Percentiles rank a stretch among this genome's conserved stretches.
phyloP scores from a whole-genome alignment of 176 grass and related monocot species.

The Rhynchospora pubera region DNA sequence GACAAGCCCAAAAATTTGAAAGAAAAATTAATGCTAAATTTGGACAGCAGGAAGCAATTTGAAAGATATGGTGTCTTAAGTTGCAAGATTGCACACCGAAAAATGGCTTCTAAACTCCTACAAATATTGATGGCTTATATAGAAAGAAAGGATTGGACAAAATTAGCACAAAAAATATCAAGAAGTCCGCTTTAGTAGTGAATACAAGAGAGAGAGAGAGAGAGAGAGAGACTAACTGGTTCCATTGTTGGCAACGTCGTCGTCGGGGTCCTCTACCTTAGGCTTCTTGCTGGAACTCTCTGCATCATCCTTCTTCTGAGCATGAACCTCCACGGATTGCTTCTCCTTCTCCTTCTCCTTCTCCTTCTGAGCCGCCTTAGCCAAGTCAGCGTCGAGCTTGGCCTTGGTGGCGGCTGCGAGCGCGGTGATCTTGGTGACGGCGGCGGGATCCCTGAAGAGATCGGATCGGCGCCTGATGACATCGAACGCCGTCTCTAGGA shows the following conservation, averaged over 20 bases:
- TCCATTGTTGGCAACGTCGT: constrained; percentile 36
- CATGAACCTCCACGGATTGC: constrained; percentile 1
- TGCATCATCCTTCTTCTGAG: background rate
- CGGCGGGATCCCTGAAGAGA: constrained; percentile 41
- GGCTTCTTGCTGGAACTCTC: constrained; percentile 25
- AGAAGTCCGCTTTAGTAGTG: no score
- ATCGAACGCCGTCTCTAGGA: constrained; percentile 66
- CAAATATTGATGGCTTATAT: no score
- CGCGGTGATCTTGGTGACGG: constrained; percentile 45
- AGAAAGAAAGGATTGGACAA: no score
- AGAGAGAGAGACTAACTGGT: constrained; percentile 34
- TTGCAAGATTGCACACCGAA: background rate
- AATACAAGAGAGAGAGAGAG: no score
- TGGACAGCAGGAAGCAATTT: background rate
- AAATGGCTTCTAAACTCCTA: no score
- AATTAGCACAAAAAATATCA: no score
- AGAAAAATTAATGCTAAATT: background rate
- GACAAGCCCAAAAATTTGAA: background rate
- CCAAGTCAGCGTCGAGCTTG: constrained; percentile 59
- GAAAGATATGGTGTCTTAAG: background rate
- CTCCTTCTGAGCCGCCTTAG: constrained; percentile 29
- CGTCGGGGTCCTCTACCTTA: constrained; percentile 25
- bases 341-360: constrained; percentile 26
- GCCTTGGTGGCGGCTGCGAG: constrained; percentile 51
- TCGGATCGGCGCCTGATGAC: constrained; percentile 44